Evolutionary conservation across 805 yeast species (phyloP), one percentile per base, ranked within the genome.

Genomic region (Yarrowia bubula): DNA sequence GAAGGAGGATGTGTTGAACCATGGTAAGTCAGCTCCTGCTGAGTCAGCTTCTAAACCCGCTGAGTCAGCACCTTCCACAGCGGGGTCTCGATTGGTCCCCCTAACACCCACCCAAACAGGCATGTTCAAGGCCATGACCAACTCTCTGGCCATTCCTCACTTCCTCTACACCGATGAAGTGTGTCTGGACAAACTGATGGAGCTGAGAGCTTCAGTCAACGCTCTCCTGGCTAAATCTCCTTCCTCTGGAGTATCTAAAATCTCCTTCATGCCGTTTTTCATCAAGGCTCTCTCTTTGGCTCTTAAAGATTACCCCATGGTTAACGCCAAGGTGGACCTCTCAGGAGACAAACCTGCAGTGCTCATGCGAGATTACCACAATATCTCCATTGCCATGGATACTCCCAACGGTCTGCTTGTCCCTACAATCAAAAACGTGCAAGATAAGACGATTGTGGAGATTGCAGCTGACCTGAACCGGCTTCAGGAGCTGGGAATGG

Each of bases 301-400:
- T 3, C 66, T 74, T 35, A 47, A 35, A 11, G 66, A 71, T 55
- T 71, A 66, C 67, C 77, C 77, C 6, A 38, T 70, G 22, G 69
- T 72, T 28, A 74, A 74, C 63, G 67, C 75, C 35, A 66, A 68
- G 41, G 70, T 74, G 3, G 69, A 68, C 22, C 57, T 44, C 10
- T 18, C 38, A 4, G 66, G 66, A 17, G 67, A 66, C 47, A 68
- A 67, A 33, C 75, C 76, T 1, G 42, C 64, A 14, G 62, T 74
- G 8, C 66, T 72, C 48, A 58, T 53, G 63, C 69, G 76, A 8
- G 64, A 69, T 1, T 33, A 58, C 32, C 77, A 74, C 66, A 74
- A 74, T 60, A 74, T 74, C 43, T 72, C 75, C 18, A 68, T 74
- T 18, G 77, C 77, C 31, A 74, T 74, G 75, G 75, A 72, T 64